These are phyloP conservation scores for Russula brevipes DNA, from an alignment of 768 basidiomycete genomes.

Conservation along the genomic window DNA sequence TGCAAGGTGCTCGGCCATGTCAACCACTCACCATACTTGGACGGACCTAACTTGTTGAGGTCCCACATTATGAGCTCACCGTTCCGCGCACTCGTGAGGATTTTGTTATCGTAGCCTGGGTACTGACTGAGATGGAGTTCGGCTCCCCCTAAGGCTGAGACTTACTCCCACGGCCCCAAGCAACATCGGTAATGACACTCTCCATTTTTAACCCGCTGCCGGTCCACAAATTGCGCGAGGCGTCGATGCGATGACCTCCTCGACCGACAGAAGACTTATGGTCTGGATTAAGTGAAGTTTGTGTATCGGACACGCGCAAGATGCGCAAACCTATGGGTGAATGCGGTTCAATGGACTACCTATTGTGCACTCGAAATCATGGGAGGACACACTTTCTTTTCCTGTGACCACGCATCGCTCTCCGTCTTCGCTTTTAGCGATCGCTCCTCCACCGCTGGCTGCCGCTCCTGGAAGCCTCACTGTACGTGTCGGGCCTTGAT, in stretches of 20 bases:
- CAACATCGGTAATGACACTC: constrained; percentile 71
- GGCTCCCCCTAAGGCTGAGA: constrained; percentile 15
- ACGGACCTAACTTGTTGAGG: constrained; percentile 55
- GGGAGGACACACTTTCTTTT: constrained; percentile 56
- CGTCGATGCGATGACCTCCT: constrained; percentile 65
- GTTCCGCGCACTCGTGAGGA: constrained; percentile 73
- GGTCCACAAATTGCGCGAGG: constrained; percentile 73
- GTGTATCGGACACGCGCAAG: constrained; percentile 50
- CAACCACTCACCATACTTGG: constrained; percentile 57
- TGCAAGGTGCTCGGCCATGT: background rate
- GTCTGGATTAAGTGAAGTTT: constrained; percentile 32
- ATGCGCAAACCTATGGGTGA: constrained; percentile 29
- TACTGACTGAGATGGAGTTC: background rate
- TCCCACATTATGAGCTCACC: constrained; percentile 86
- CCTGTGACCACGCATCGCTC: constrained; percentile 66
- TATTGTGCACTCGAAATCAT: background rate
- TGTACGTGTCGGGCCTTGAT: constrained; percentile 43
- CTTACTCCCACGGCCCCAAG: constrained; percentile 70
- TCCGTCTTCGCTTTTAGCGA: constrained; percentile 66
- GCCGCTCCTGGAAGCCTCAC: constrained; percentile 59
- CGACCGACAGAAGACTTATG: constrained; percentile 53
- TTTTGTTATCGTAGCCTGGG: constrained; percentile 65
- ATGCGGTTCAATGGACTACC: background rate
- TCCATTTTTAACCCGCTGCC: constrained; percentile 74
- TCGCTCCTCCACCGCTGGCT: constrained; percentile 56